A percentile compares a stretch with the other conserved stretches of the same genome.
These are phyloP conservation scores for Histomonas meleagridis DNA, from an alignment of 208 protist genomes.

Conservation along the genomic window DNA sequence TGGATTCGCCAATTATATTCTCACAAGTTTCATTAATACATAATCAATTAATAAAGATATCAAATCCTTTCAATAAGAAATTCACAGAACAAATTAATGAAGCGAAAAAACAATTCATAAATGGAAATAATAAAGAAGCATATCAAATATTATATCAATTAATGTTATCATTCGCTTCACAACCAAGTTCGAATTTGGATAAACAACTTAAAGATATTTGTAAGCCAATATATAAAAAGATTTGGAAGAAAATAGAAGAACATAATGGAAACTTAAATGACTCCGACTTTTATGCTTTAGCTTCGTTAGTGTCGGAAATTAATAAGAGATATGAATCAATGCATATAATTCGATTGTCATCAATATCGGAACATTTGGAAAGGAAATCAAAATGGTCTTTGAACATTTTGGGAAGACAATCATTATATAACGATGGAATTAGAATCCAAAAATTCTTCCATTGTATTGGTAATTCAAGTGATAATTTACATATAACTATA, in stretches of 20 bases:
- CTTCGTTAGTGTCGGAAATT: background rate
- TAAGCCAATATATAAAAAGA: background rate
- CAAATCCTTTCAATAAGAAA: background rate
- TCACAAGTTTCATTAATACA: constrained; percentile 22
- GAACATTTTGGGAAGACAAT: background rate
- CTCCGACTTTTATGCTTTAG: background rate
- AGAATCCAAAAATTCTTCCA: constrained; percentile 24
- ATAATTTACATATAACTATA: background rate
- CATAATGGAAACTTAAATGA: background rate
- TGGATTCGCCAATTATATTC: background rate
- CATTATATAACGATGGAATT: background rate
- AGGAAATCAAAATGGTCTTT: background rate
- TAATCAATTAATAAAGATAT: background rate
- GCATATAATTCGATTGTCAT: background rate
- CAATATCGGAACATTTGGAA: background rate
- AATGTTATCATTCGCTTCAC: too few species aligned
- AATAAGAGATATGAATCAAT: background rate
- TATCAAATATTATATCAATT: background rate
- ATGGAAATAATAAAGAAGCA: background rate
- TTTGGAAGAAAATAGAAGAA: background rate
- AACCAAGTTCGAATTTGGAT: too few species aligned
- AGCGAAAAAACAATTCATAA: background rate
- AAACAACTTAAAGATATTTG: too few species aligned
- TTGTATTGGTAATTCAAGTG: background rate
- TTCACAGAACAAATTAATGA: background rate